phyloP scores from a whole-genome alignment of 306 rosid species.

The Lupinus albus region DNA sequence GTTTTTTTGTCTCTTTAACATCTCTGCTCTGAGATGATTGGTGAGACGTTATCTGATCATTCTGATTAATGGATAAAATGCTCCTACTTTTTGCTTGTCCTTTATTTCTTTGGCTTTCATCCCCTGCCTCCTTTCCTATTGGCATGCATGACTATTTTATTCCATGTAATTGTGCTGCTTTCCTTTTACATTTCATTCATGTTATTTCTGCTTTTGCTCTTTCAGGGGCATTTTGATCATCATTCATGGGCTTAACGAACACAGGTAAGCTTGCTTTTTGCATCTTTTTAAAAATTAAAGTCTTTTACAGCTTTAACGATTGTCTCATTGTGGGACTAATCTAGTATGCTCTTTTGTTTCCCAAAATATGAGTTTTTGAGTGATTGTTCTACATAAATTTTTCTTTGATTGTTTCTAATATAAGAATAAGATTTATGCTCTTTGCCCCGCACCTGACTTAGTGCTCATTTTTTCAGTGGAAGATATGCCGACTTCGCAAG shows the following conservation, averaged over 20 bases:
- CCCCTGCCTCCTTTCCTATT: conserved; percentile 18
- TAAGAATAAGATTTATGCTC: conserved; percentile 7
- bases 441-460: conserved; percentile 6
- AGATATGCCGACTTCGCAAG: conserved; percentile 83
- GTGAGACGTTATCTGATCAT: conserved; percentile 9
- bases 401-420: conserved; percentile 6
- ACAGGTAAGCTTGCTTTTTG: conserved; percentile 57
- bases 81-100: conserved; percentile 7
- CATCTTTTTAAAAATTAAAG: background rate
- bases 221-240: conserved; percentile 85
- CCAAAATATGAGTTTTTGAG: background rate
- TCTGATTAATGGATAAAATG: conserved; percentile 20
- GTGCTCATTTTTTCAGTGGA: conserved; percentile 72
- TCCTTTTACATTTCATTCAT: conserved; percentile 20
- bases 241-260: conserved; percentile 97
- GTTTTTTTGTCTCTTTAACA: conserved; percentile 10
- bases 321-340: too few relatives aligned
- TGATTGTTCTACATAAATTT: background rate
- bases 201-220: conserved; percentile 30
- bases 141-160: conserved; percentile 21
- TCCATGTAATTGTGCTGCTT: background rate
- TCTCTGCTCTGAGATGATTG: background rate
- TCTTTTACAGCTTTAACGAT: background rate
- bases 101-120: background rate
- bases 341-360: background rate